Evolutionary conservation across 768 basidiomycete genomes (phyloP), one percentile per base, ranked within the genome.

Genomic region (Phylloporus sp.): DNA sequence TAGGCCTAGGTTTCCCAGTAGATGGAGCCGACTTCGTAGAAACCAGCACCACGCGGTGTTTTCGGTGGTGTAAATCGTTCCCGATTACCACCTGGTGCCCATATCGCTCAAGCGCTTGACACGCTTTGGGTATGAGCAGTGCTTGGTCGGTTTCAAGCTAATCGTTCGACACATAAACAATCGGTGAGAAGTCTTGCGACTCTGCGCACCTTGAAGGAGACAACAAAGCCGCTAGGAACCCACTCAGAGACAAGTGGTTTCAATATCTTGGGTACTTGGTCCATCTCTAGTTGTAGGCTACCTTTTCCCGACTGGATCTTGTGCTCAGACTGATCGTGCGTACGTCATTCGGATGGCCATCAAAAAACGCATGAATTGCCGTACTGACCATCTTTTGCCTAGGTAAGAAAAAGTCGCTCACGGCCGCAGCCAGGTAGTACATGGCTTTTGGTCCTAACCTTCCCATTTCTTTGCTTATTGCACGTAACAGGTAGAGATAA

Each of bases 291-390:
- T 41, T 83, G 81, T 23, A 98, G 73, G 58, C 86, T 95, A 2
- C 95, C 95, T 65, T 95, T 94, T 26, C 91, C 91, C 1, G 94
- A 97, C 64, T 98, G 95, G 32, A 99, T 98, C 73, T 99, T 99
- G 73, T 99, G 97, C 71, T 92, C 93, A 2, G 92, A 88, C 95
- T 97, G 61, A 32, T 45, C 27, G 16, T 20, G 18, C 23, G 8
- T 35, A 13, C 27, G 23, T 36, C 28, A 10, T 53, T 22, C 57
- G 1, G 54, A 54, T 6, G 31, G 43, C 44, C n/a, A 7, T 15
- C 5, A 34, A 3, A 2, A 42, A 10, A 31, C 5, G 22, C 10
- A 29, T 6, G 20, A 10, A 36, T 11, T 11, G 42, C n/a, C 46
- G 18, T 28, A 76, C 85, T 54, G 54, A 91, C 95, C 85, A 98